A percentile compares a stretch with the other conserved stretches of the same genome.
phyloP scores from a whole-genome alignment of 805 yeast species.

The Kazachstania kunashirensis region DNA sequence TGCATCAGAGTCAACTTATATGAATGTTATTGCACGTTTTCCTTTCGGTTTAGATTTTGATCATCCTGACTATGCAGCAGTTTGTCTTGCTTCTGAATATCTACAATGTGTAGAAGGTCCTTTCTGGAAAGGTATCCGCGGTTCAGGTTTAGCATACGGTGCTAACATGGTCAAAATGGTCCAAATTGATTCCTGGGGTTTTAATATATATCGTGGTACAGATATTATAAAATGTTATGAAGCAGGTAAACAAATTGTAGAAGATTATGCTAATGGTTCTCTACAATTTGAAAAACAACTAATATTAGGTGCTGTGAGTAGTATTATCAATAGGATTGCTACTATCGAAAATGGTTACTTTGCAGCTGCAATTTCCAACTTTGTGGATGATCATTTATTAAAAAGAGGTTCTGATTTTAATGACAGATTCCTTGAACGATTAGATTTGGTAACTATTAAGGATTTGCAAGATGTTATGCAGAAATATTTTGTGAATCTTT shows the following conservation, averaged over 20 bases:
- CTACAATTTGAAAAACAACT: conserved; percentile 45
- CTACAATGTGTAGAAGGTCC: conserved; percentile 91
- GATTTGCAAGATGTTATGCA: conserved; percentile 34
- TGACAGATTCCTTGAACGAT: conserved; percentile 39
- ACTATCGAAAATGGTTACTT: conserved; percentile 53
- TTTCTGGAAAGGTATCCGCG: conserved; percentile 92
- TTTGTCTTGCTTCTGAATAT: conserved; percentile 65
- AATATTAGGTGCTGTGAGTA: conserved; percentile 65
- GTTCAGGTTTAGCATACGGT: conserved; percentile 90
- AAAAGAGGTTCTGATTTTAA: conserved; percentile 64
- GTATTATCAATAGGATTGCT: conserved; percentile 65
- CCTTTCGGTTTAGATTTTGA: conserved; percentile 37
- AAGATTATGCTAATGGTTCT: conserved; percentile 47
- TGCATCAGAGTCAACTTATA: conserved; percentile 72
- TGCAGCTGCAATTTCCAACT: conserved; percentile 58
- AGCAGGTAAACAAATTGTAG: conserved; percentile 57
- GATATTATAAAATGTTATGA: conserved; percentile 57
- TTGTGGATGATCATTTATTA: conserved; percentile 53
- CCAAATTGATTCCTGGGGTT: conserved; percentile 60
- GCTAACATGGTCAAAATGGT: conserved; percentile 49
- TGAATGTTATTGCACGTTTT: conserved; percentile 49
- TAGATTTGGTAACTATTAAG: conserved; percentile 43
- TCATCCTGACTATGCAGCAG: conserved; percentile 55
- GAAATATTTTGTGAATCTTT: conserved; percentile 56
- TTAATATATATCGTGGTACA: conserved; percentile 70